Base-by-base conservation (phyloP, 192 early-diverging fungal species). In the Mortierella hygrophila region DNA sequence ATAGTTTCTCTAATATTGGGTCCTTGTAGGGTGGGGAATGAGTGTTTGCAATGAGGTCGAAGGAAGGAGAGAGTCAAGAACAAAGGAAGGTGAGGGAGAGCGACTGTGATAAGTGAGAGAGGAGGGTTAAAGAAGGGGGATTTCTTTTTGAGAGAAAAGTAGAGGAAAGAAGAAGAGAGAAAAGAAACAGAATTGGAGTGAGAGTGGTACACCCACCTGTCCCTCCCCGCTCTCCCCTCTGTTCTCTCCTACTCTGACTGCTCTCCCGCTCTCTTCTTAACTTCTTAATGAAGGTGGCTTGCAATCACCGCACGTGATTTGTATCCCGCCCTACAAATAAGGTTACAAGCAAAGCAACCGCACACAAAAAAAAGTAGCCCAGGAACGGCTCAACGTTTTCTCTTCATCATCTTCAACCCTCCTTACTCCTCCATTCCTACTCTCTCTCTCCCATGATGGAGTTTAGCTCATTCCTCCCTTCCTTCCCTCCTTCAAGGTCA, bases 401-500 rank as follows among this genome's bases (percentile, higher is more conserved):
- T 47, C 52, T 23, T 71, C 77, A 41, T 75, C 49, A 35, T 32
- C 47, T 21, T 16, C 73, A 42, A 42, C 20, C 47, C 38, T 73
- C 72, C 21, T n/a, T n/a, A 29, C 75, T 54, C 40, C 29, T 42
- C 47, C 65, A 38, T 26, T 15, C 2, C 32, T 42, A 16, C 18
- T 42, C 70, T 35, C 35, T n/a, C 1, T 46, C 54, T 54, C 23
- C 38, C 54, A 76, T 75, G 73, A 78, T 79, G 77, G 76, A 83
- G 73, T 79, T 85, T 55, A 74, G 71, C 52, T 85, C 82, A 29
- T 85, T 85, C 57, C 77, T 85, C 8, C 83, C 83, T 3, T 80
- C 83, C n/a, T 85, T 85, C 35, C 83, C 83, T 20, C 83, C 83
- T 9, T 85, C 83, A 57, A 46, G 83, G 75, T 80, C 83, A 35